Base-by-base conservation (phyloP, 2,329 filamentous ascomycete genomes). In the Hortaea sp. region DNA sequence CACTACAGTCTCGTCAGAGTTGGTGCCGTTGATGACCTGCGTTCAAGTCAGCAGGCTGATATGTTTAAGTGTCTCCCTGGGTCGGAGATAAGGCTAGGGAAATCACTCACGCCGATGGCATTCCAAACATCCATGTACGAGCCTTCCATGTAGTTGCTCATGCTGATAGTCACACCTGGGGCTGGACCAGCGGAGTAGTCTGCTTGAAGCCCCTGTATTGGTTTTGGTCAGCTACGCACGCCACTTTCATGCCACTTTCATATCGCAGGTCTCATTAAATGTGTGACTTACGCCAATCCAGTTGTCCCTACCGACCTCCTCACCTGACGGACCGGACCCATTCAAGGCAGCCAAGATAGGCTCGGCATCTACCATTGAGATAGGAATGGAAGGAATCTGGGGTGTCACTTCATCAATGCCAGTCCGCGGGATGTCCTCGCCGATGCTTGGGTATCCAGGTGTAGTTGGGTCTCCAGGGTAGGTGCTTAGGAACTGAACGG, bases 311-410 rank as follows among this genome's bases (percentile, higher is more conserved):
- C 20, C 20, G 20, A 38, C 85, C 86, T 63, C 87, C 87, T 69
- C 88, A 78, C n/a, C 69, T 72, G 4, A 95, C 75, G 86, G 87
- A 4, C 90, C 92, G 59, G 94, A 78, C 6, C 88, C 89, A 59
- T 97, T 95, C 42, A 98, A 75, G 0, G 89, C 84, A 61, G 83
- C 85, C n/a, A 97, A 76, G 10, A 97, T 78, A 0, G 90, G 90
- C 2, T 95, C 65, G 0, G 86, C 89, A 56, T 97, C 90, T 5
- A 73, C 68, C 62, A 94, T 95, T 0, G 90, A 95, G 43, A 97
- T 85, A 4, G 90, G 90, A 1, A 95, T 70, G 0, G 90, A 97
- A 0, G 92, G 90, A 45, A 97, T 97, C 3, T 78, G 80, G 0
- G 92, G 86, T 29, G 83, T 92, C 5, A 77, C 75, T 29, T 77